phyloP scores from a whole-genome alignment of 805 yeast species.

The Saturnispora besseyi region DNA sequence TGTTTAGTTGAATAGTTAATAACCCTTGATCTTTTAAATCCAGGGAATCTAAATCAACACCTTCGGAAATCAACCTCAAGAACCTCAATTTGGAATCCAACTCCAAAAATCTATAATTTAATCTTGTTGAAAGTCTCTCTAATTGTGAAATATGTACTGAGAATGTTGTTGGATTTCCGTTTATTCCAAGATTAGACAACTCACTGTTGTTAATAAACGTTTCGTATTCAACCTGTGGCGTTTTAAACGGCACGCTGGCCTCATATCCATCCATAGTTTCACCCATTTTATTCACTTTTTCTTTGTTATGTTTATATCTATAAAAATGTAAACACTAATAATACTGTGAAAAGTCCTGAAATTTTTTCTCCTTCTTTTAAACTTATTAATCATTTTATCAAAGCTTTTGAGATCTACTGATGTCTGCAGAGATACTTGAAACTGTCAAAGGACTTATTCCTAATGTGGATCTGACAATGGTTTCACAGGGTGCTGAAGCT shows the following conservation, averaged over 20 bases:
- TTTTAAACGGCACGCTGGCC: constrained; percentile 4
- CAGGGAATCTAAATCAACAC: constrained; percentile 17
- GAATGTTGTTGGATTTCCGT: constrained; percentile 5
- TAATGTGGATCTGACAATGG: constrained; percentile 40
- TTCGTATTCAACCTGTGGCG: constrained; percentile 12
- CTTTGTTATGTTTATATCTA: not conserved
- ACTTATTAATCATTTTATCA: not conserved
- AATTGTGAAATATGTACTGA: constrained; percentile 5
- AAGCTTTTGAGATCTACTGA: not conserved
- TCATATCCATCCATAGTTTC: not conserved
- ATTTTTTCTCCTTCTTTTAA: not conserved
- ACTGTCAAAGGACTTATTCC: constrained; percentile 37
- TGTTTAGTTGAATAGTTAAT: constrained; percentile 13
- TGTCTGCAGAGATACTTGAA: constrained; percentile 48
- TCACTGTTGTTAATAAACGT: constrained; percentile 4
- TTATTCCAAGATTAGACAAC: not conserved
- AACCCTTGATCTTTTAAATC: constrained; percentile 18
- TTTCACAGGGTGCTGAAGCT: constrained; percentile 92
- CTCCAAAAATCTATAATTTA: constrained; percentile 59
- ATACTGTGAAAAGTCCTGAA: not conserved
- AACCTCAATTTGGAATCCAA: constrained; percentile 66
- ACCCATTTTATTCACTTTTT: not conserved
- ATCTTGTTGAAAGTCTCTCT: constrained; percentile 23
- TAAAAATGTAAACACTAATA: not conserved
- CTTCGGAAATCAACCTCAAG: constrained; percentile 40